Evolutionary conservation across 2,329 filamentous ascomycete species (phyloP).

Genomic region (Rugonectria rugulosa): DNA sequence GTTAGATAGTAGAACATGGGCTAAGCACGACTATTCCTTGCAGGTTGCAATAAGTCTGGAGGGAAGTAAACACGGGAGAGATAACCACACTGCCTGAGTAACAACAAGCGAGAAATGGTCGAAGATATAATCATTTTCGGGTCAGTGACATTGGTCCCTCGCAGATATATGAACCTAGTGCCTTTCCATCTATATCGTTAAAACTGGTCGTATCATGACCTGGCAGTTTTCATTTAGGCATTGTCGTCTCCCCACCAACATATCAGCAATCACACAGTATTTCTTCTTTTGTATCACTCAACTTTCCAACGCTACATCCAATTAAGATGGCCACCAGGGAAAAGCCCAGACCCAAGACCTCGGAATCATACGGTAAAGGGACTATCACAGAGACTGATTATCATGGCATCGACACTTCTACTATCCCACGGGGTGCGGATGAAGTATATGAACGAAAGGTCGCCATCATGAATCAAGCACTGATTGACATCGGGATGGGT

Average conservation of each 20-base stretch:
- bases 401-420: constrained; percentile 31
- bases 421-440: constrained; percentile 21
- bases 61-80: neutral
- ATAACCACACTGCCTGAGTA: neutral
- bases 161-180: neutral
- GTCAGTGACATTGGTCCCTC: neutral
- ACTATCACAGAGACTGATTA: constrained; percentile 6
- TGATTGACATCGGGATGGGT: constrained; percentile 36
- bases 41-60: neutral
- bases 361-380: neutral
- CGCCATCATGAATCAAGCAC: constrained; percentile 34
- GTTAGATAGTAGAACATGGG: neutral
- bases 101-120: neutral
- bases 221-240: no score
- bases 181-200: no score
- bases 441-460: constrained; percentile 32
- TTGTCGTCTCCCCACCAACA: no score
- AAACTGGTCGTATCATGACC: no score
- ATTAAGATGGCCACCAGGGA: neutral
- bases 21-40: neutral
- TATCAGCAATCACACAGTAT: no score
- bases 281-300: no score
- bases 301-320: neutral
- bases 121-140: neutral
- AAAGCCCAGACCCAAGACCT: neutral